A percentile compares a stretch with the other conserved stretches of the same genome.
Evolutionary conservation across 2,329 filamentous ascomycete species (phyloP).

Genomic region (Fusarium tanahbumbuense): DNA sequence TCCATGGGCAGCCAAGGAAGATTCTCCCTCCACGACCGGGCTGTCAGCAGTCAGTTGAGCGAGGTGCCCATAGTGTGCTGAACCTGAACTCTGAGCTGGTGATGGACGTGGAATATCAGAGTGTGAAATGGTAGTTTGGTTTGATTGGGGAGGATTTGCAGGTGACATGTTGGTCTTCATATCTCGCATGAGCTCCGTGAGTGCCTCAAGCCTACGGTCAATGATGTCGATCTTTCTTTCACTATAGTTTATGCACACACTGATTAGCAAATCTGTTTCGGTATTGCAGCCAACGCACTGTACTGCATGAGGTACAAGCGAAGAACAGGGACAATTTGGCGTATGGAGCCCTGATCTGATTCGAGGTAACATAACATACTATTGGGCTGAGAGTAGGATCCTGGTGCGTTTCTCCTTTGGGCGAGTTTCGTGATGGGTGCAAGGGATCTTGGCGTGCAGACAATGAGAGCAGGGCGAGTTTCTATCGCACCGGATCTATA

Average conservation of each 20-base stretch:
- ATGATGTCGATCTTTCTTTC: slow-evolving; percentile 55
- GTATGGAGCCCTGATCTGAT: not conserved
- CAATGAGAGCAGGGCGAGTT: slow-evolving; percentile 54
- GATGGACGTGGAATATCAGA: slow-evolving; percentile 26
- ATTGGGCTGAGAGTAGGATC: slow-evolving; percentile 53
- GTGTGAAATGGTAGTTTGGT: slow-evolving; percentile 29
- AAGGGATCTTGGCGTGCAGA: slow-evolving; percentile 52
- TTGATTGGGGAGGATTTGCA: slow-evolving; percentile 10
- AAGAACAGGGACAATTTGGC: not conserved
- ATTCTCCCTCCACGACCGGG: slow-evolving; percentile 57
- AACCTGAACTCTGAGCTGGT: slow-evolving; percentile 23
- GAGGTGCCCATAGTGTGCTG: slow-evolving; percentile 36
- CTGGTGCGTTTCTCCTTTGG: slow-evolving; percentile 53
- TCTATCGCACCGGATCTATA: slow-evolving; percentile 53
- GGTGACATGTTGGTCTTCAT: slow-evolving; percentile 46
- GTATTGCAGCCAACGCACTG: not conserved
- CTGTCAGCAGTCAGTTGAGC: slow-evolving; percentile 41
- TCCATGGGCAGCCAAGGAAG: slow-evolving; percentile 59
- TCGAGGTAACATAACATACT: slow-evolving; percentile 45
- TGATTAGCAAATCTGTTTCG: not conserved
- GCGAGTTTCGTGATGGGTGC: slow-evolving; percentile 49
- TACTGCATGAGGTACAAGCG: not conserved
- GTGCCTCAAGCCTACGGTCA: slow-evolving; percentile 51
- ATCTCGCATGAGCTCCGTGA: slow-evolving; percentile 51
- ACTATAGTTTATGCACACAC: slow-evolving; percentile 32